Evolutionary conservation across 2,329 filamentous ascomycete species (phyloP).

Genomic region (Ophiocordyceps sinensis): DNA sequence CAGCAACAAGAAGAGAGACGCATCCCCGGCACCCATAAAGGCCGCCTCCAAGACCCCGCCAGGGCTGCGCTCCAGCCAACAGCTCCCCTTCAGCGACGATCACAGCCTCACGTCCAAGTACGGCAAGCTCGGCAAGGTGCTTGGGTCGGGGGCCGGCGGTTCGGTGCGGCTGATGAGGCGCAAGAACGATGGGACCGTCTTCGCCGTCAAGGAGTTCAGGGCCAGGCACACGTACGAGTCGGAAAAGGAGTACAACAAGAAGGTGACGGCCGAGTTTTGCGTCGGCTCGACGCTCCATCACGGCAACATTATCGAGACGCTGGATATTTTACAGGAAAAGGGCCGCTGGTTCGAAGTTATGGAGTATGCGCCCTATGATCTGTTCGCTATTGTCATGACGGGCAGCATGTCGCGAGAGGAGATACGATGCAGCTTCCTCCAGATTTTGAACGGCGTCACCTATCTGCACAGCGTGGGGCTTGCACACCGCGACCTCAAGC

Average conservation of each 20-base stretch:
- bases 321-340: slow-evolving; percentile 93
- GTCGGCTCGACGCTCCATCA: slow-evolving; percentile 94
- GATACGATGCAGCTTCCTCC: slow-evolving; percentile 78
- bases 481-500: slow-evolving; percentile 85
- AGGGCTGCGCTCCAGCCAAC: slow-evolving; percentile 33
- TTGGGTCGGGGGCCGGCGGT: slow-evolving; percentile 87
- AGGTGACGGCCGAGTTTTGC: slow-evolving; percentile 95
- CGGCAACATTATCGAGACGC: slow-evolving; percentile 94
- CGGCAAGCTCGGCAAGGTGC: slow-evolving; percentile 85
- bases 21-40: slow-evolving; percentile 42
- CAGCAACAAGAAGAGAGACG: slow-evolving; percentile 52
- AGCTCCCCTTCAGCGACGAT: slow-evolving; percentile 85
- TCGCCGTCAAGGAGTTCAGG: slow-evolving; percentile 95
- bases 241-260: slow-evolving; percentile 93
- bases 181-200: slow-evolving; percentile 81
- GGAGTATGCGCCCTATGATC: slow-evolving; percentile 92
- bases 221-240: slow-evolving; percentile 85
- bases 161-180: slow-evolving; percentile 91
- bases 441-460: slow-evolving; percentile 86
- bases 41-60: slow-evolving; percentile 34
- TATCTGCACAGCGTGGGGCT: slow-evolving; percentile 93
- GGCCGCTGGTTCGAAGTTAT: slow-evolving; percentile 96
- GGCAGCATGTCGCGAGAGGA: slow-evolving; percentile 92
- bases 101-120: slow-evolving; percentile 85
- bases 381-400: slow-evolving; percentile 98